Percentiles rank a stretch among this genome's conserved stretches.
phyloP scores from a whole-genome alignment of 1,139 yeast species.

The Nematodospora anomalae region DNA sequence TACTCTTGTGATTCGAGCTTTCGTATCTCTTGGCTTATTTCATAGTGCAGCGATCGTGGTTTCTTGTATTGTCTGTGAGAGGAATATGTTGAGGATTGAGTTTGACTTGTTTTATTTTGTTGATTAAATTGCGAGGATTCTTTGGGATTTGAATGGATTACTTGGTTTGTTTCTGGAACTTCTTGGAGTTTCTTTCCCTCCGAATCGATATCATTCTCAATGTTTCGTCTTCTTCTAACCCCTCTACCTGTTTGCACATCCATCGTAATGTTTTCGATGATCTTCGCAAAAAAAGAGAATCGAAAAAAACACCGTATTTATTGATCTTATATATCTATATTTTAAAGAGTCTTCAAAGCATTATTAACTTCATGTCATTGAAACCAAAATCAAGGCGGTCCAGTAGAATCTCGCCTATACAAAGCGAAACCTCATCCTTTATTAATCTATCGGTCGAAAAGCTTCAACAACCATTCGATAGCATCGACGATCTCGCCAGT shows the following conservation, averaged over 20 bases:
- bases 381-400: conserved; percentile 13
- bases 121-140: not conserved
- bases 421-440: conserved; percentile 15
- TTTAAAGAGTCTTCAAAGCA: too few relatives aligned
- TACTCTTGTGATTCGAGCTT: conserved; percentile 29
- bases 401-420: conserved; percentile 26
- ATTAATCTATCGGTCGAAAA: conserved; percentile 11
- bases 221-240: conserved; percentile 18
- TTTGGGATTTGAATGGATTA: not conserved
- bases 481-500: conserved; percentile 6
- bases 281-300: not conserved
- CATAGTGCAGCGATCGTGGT: conserved; percentile 41
- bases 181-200: not conserved
- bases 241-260: conserved; percentile 21
- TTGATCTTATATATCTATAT: too few relatives aligned
- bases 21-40: conserved; percentile 48
- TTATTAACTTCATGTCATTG: not conserved
- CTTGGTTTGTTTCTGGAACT: not conserved
- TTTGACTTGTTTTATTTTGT: not conserved
- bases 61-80: conserved; percentile 8
- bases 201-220: conserved; percentile 10
- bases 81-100: conserved; percentile 1
- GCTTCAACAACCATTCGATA: conserved; percentile 9
- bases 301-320: not conserved
- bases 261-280: conserved; percentile 2